Evolutionary conservation across 371 early-diverging fungal species (phyloP).

Genomic region (Mucor saturninus): DNA sequence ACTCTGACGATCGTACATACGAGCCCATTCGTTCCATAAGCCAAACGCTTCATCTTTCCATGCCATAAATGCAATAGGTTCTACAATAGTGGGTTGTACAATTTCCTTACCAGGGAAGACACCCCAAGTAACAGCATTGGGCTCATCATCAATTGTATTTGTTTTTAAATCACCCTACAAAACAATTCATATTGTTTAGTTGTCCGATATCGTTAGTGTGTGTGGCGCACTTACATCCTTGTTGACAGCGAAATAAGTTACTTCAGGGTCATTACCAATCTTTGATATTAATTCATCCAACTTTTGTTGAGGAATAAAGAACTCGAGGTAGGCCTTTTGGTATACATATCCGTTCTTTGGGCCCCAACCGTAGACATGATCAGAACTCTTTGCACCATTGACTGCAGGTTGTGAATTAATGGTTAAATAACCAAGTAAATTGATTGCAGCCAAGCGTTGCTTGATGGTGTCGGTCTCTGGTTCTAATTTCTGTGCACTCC

Average conservation of each 20-base stretch:
- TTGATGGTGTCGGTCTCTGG: constrained; percentile 84
- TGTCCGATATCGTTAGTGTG: background rate
- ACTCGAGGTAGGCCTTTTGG: constrained; percentile 97
- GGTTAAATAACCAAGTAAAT: constrained; percentile 85
- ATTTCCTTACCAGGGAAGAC: constrained; percentile 98
- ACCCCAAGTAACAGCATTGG: constrained; percentile 98
- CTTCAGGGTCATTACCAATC: constrained; percentile 68
- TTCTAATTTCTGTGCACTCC: constrained; percentile 88
- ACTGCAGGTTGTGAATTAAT: constrained; percentile 97
- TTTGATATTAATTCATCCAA: constrained; percentile 71
- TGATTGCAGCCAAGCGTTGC: constrained; percentile 72
- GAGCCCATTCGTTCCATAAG: constrained; percentile 92
- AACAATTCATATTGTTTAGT: background rate
- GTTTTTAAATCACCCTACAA: constrained; percentile 80
- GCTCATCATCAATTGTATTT: constrained; percentile 82
- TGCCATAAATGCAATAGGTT: constrained; percentile 89
- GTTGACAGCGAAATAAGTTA: constrained; percentile 94
- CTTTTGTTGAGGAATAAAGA: constrained; percentile 82
- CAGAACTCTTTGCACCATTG: constrained; percentile 84
- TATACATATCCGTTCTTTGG: constrained; percentile 96
- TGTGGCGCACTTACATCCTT: constrained; percentile 32
- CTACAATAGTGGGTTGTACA: constrained; percentile 96
- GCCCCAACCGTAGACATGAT: constrained; percentile 93
- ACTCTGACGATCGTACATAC: constrained; percentile 71
- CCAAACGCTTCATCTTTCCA: constrained; percentile 98